Conservation (phyloP, 495 filamentous ascomycete genomes). For the Neurospora sp. region DNA sequence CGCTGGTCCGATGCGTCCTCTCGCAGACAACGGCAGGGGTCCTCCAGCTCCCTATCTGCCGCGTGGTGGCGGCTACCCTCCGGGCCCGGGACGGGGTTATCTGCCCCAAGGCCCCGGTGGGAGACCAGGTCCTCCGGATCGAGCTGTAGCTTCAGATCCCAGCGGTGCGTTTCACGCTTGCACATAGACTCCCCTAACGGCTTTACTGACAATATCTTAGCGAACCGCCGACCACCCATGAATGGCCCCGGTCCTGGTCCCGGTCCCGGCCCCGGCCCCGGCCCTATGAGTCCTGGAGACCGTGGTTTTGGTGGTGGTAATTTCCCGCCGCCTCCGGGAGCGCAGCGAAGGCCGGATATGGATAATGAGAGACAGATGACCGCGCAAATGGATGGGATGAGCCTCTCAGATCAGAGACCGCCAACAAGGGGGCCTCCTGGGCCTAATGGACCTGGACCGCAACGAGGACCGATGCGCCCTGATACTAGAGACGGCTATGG, state of each 20-base stretch:
- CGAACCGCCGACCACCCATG: constrained; percentile 23
- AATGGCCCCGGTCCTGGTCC: constrained; percentile 9
- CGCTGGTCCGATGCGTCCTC: constrained; percentile 32
- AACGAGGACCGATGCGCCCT: constrained; percentile 23
- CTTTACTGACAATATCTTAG: constrained; percentile 12
- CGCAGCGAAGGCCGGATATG: constrained; percentile 34
- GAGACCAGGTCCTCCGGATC: constrained; percentile 27
- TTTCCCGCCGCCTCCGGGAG: constrained; percentile 54
- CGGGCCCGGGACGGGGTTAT: constrained; percentile 29
- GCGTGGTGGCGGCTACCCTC: constrained; percentile 21
- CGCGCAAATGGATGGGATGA: constrained; percentile 48
- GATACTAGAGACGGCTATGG: constrained; percentile 19
- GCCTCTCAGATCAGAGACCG: constrained; percentile 38
- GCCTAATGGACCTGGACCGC: constrained; percentile 14
- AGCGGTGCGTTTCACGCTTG: constrained; percentile 18
- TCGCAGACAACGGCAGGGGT: constrained; percentile 17
- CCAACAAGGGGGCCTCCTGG: constrained; percentile 19
- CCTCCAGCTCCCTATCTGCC: constrained; percentile 26
- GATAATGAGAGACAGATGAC: constrained; percentile 30
- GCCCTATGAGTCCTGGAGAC: constrained; percentile 29
- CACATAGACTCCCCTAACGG: not conserved
- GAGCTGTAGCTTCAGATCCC: constrained; percentile 21
- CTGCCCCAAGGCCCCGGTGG: constrained; percentile 29
- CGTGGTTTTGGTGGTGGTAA: constrained; percentile 51
- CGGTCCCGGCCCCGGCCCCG: not conserved